Base-by-base conservation (phyloP, 495 filamentous ascomycete genomes). In the Acidomyces sp. region DNA sequence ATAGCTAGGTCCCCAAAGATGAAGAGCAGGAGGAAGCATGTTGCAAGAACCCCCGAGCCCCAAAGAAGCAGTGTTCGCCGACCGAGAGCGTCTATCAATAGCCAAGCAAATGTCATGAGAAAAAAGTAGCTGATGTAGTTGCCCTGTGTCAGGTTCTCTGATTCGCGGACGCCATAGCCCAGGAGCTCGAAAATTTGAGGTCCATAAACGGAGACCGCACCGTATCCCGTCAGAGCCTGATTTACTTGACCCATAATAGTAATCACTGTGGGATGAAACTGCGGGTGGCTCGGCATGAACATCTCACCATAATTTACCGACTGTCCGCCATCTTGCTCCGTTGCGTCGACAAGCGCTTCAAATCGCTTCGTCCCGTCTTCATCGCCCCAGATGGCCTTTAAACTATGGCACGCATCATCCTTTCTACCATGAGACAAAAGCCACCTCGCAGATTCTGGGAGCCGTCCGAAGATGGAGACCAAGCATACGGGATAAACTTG, bases 171-270 rank as follows among this genome's bases (percentile, higher is more conserved):
- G 15, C 44, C 42, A 38, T 72, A 64, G 22, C 71, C 68, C 12
- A 75, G 62, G 3, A 75, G 65, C 43, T 55, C 43, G 49, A 74
- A 73, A 31, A 74, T 74, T 45, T 74, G 71, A 0, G 69, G 68
- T 12, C 71, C 71, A 41, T 74, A 75, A 4, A 74, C 71, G 15
- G 66, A 70, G 16, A 75, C 64, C 0, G 71, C 71, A 10, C 69
- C 68, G 39, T 69, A 71, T 7, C 69, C 68, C 0, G 67, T 71
- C 41, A 73, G 53, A 3, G 70, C 71, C 52, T 75, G 70, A 47
- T 70, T 70, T 52, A 72, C 51, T 49, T 75, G 69, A 11, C 68
- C 70, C 68, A 75, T 74, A 13, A 74, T 55, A 0, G 66, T 71
- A 24, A 75, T 59, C 43, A 69, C 55, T 0, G 67, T 70, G 1